A percentile compares a stretch with the other conserved stretches of the same genome.
Evolutionary conservation across 2,329 filamentous ascomycete genomes (phyloP).

Genomic region (Sporothrix globosa): DNA sequence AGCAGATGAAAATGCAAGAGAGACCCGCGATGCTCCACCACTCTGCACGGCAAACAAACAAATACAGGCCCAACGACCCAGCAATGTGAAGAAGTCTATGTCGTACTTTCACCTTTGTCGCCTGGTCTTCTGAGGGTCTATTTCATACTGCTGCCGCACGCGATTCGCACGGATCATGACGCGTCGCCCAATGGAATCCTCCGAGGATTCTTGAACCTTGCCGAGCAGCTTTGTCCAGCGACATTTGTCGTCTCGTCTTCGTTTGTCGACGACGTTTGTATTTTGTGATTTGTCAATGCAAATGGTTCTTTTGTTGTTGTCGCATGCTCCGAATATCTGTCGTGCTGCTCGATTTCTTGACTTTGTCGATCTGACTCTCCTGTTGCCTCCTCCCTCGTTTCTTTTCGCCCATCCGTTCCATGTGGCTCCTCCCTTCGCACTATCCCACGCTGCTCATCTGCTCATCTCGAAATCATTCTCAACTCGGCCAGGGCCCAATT

Average conservation of each 20-base stretch:
- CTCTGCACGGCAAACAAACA: conserved; percentile 18
- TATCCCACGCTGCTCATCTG: conserved; percentile 3
- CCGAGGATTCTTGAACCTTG: neutral
- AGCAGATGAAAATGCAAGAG: neutral
- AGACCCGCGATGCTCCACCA: conserved; percentile 21
- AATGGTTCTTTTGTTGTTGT: neutral
- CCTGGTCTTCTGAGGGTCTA: neutral
- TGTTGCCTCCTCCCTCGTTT: neutral
- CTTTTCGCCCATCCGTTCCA: neutral
- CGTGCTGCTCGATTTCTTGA: conserved; percentile 16
- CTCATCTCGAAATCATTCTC: conserved; percentile 21
- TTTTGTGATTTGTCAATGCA: neutral
- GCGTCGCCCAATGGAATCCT: conserved; percentile 25
- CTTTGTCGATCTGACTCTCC: neutral
- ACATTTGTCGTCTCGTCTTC: neutral
- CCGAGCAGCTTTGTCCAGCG: neutral
- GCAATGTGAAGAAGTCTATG: neutral
- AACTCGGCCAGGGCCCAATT: conserved; percentile 25
- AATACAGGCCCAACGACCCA: neutral
- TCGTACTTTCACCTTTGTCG: neutral
- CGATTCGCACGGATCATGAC: conserved; percentile 12
- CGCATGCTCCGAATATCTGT: neutral
- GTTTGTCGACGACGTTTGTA: neutral
- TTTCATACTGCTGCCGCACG: neutral
- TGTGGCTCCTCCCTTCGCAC: neutral